Percentiles rank a stretch among this genome's conserved stretches.
These are phyloP conservation scores for Geranium brycei DNA, from an alignment of 345 rosid species.

Conservation along the genomic window DNA sequence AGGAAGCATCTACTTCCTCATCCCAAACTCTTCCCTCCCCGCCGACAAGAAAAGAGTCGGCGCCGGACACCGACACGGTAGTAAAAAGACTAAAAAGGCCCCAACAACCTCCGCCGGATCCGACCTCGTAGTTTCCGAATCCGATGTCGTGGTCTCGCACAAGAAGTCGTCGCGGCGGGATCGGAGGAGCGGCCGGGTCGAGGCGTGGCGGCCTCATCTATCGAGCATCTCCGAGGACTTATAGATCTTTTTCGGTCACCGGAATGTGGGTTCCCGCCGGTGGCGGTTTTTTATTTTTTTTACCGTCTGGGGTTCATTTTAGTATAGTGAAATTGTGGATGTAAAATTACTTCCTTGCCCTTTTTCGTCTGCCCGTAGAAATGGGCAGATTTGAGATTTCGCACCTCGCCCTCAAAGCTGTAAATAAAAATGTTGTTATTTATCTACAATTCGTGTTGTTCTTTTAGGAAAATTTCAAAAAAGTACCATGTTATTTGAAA, in stretches of 20 bases:
- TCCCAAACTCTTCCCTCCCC: slow-evolving; percentile 49
- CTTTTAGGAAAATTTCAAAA: no score
- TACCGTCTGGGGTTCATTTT: neutral
- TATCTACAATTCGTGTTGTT: no score
- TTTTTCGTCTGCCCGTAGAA: neutral
- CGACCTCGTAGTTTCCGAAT: slow-evolving; percentile 11
- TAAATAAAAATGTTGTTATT: no score
- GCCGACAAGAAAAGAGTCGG: slow-evolving; percentile 25
- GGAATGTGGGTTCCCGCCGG: neutral
- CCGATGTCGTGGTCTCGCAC: slow-evolving; percentile 15
- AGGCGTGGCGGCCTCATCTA: slow-evolving; percentile 68
- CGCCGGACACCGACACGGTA: slow-evolving; percentile 5
- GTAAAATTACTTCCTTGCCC: neutral
- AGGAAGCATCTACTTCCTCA: slow-evolving; percentile 80
- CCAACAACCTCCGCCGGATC: slow-evolving; percentile 6
- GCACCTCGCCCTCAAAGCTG: no score
- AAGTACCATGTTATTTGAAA: no score
- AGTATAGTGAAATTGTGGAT: slow-evolving; percentile 6
- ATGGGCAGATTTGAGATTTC: neutral
- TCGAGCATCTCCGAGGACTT: slow-evolving; percentile 69
- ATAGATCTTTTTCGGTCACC: slow-evolving; percentile 7
- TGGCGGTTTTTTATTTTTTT: no score
- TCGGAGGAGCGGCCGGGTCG: slow-evolving; percentile 33
- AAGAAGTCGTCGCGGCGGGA: slow-evolving; percentile 38
- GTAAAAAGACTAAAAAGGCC: slow-evolving; percentile 10